Evolutionary conservation across 2,329 filamentous ascomycete species (phyloP).

Genomic region (Exserohilum turcica): DNA sequence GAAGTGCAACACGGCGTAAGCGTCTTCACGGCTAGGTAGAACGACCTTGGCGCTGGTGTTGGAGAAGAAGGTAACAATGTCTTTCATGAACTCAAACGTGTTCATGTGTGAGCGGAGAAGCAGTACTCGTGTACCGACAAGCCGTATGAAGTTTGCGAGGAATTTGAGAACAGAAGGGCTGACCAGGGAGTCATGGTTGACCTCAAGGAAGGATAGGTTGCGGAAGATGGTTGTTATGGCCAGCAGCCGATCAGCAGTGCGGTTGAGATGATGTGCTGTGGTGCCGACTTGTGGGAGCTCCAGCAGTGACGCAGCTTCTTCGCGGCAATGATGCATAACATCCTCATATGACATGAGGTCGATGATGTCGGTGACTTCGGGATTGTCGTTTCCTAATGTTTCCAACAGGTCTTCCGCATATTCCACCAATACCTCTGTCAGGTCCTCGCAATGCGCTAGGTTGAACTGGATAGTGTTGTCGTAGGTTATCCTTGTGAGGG

Average conservation of each 20-base stretch:
- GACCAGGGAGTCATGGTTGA: conserved; percentile 76
- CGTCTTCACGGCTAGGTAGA: conserved; percentile 84
- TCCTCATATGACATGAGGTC: conserved; percentile 87
- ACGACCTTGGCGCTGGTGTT: conserved; percentile 83
- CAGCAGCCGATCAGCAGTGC: conserved; percentile 83
- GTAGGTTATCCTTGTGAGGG: conserved; percentile 72
- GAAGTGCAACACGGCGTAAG: conserved; percentile 83
- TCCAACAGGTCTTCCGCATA: conserved; percentile 90
- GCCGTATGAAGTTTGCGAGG: conserved; percentile 79
- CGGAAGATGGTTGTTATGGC: conserved; percentile 91
- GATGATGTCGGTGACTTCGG: conserved; percentile 85
- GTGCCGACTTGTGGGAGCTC: conserved; percentile 77
- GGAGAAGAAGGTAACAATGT: conserved; percentile 84
- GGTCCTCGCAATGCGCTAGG: conserved; percentile 65
- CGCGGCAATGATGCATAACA: conserved; percentile 75
- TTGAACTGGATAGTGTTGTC: conserved; percentile 42
- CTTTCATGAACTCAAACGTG: conserved; percentile 96
- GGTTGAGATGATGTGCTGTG: conserved; percentile 78
- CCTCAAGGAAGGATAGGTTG: conserved; percentile 85
- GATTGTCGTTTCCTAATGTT: conserved; percentile 79
- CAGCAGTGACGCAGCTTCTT: conserved; percentile 73
- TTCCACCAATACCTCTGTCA: conserved; percentile 86
- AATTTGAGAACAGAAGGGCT: conserved; percentile 81
- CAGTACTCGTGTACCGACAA: conserved; percentile 87
- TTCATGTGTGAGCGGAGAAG: conserved; percentile 81